Conservation (phyloP, 2,329 filamentous ascomycete genomes). For the Scedosporium aurantiacum region DNA sequence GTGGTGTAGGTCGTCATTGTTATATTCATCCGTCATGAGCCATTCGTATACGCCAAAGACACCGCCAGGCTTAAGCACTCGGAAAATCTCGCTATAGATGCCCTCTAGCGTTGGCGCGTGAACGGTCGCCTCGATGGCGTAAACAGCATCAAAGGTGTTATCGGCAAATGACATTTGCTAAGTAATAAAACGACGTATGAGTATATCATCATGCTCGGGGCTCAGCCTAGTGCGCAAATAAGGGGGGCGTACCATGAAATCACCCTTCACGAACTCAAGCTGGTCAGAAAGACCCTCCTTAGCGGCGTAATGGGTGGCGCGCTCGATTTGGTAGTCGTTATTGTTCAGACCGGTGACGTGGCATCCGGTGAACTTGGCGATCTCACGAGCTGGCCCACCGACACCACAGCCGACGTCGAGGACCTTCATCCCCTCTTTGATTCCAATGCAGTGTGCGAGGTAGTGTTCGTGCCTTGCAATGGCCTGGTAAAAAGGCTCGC, state of each 20-base stretch:
- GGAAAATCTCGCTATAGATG: conserved; percentile 90
- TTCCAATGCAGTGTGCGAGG: conserved; percentile 77
- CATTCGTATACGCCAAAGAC: conserved; percentile 97
- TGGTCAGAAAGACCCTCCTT: conserved; percentile 74
- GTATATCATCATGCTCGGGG: neutral
- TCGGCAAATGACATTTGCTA: conserved; percentile 91
- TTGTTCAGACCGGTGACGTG: conserved; percentile 93
- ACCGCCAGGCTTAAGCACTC: conserved; percentile 90
- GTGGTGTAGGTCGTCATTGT: conserved; percentile 78
- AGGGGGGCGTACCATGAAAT: conserved; percentile 64
- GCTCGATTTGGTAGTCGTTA: conserved; percentile 98
- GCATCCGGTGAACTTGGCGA: conserved; percentile 86
- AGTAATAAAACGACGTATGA: neutral
- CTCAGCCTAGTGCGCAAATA: neutral
- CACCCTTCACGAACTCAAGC: conserved; percentile 81
- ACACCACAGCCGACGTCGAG: conserved; percentile 96
- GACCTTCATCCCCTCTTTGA: conserved; percentile 79
- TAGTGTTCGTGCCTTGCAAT: conserved; percentile 98
- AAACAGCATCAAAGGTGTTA: conserved; percentile 87
- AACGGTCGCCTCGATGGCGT: conserved; percentile 93
- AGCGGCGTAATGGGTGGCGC: conserved; percentile 72
- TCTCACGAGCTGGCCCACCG: conserved; percentile 88
- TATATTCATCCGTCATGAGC: conserved; percentile 95
- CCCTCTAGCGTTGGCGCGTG: conserved; percentile 85
- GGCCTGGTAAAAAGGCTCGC: conserved; percentile 80